phyloP scores from a whole-genome alignment of 441 rosid genomes.

The Adansonia rubrostipa region DNA sequence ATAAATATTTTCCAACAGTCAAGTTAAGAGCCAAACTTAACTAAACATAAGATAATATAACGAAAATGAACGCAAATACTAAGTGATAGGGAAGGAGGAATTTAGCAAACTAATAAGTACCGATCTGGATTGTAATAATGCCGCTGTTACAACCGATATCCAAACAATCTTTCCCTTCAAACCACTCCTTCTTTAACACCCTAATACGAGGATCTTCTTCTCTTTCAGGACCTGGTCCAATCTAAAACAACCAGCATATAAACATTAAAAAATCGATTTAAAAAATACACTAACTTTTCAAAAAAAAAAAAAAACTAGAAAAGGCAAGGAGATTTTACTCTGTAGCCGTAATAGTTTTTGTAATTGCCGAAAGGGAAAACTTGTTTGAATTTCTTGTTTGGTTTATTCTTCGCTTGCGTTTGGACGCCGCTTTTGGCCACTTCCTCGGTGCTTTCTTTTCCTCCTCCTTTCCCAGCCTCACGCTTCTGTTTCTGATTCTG shows the following conservation, averaged over 20 bases:
- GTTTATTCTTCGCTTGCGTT: constrained; percentile 21
- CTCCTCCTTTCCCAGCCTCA: constrained; percentile 5
- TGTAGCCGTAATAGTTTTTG: constrained; percentile 85
- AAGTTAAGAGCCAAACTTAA: background rate
- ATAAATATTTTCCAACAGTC: background rate
- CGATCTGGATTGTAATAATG: constrained; percentile 69
- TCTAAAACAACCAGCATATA: constrained; percentile 41
- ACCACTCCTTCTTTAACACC: constrained; percentile 81
- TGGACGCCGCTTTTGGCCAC: background rate
- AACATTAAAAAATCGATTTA: background rate
- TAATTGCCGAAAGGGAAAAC: constrained; percentile 79
- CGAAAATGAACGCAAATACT: background rate
- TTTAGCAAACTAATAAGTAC: constrained; percentile 33
- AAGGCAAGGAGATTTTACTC: constrained; percentile 40
- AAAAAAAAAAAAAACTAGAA: background rate
- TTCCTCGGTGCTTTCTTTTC: constrained; percentile 3
- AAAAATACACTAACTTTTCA: too few relatives aligned
- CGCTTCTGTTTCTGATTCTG: constrained; percentile 16
- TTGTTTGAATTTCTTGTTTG: constrained; percentile 58
- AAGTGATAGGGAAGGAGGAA: background rate
- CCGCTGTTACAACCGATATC: constrained; percentile 96
- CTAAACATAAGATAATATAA: background rate
- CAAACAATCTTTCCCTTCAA: constrained; percentile 76
- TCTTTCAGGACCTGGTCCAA: constrained; percentile 47
- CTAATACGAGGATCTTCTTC: constrained; percentile 84